Evolutionary conservation across 1,284 basidiomycete species (phyloP).

Genomic region (Sphagnurus paluster): DNA sequence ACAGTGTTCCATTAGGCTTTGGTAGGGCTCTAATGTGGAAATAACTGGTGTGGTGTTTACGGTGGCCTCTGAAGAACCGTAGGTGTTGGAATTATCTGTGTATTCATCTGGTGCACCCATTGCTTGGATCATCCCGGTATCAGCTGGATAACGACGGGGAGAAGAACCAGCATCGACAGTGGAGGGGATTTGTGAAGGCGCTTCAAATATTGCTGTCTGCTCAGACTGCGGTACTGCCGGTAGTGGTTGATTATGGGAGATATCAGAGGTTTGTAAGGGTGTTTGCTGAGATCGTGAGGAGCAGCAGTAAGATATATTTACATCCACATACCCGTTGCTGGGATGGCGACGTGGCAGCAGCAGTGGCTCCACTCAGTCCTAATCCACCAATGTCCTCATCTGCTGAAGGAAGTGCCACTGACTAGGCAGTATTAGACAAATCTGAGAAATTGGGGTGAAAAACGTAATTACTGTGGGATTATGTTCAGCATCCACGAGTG

Average conservation of each 20-base stretch:
- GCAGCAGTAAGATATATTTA: neutral
- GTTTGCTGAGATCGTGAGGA: conserved; percentile 2
- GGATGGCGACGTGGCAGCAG: conserved; percentile 23
- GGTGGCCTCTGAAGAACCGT: no score
- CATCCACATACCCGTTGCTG: conserved; percentile 19
- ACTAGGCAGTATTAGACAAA: conserved; percentile 5
- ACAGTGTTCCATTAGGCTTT: neutral
- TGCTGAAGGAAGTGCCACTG: conserved; percentile 4
- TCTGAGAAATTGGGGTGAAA: neutral
- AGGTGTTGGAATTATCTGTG: no score
- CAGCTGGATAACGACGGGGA: neutral
- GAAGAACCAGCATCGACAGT: conserved; percentile 1
- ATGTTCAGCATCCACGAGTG: conserved; percentile 9
- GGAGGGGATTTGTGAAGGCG: neutral
- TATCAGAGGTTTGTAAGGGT: neutral
- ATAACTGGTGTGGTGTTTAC: neutral
- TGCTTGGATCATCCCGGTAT: no score
- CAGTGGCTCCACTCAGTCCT: conserved; percentile 31
- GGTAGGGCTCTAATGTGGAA: neutral
- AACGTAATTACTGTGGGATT: conserved; percentile 6
- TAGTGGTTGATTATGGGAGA: neutral
- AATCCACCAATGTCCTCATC: conserved; percentile 27
- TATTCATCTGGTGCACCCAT: no score
- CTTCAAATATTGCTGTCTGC: neutral
- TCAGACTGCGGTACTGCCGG: neutral